Conservation (phyloP, 164 flowering plant genomes). For the Aristolochia contorta region DNA sequence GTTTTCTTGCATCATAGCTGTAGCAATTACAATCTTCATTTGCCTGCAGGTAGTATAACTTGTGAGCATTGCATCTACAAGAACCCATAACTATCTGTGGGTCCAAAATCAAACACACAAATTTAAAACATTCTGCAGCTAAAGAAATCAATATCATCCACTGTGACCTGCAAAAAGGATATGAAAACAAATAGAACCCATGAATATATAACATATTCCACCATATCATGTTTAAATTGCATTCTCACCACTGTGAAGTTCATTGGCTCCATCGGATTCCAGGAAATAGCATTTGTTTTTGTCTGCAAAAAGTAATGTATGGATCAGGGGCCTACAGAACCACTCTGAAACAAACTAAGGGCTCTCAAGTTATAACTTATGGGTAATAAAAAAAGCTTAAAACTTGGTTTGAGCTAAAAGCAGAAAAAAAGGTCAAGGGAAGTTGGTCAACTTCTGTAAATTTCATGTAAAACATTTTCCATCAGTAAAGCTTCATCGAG, state of each 20-base stretch:
- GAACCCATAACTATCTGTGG: neutral
- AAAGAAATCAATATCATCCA: too few species aligned
- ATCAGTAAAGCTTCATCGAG: neutral
- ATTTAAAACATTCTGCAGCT: neutral
- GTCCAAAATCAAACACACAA: neutral
- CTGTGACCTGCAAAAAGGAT: too few species aligned
- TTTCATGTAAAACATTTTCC: neutral
- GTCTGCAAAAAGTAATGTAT: conserved; percentile 43
- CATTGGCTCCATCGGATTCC: conserved; percentile 99
- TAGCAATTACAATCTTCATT: conserved; percentile 95
- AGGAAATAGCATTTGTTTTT: conserved; percentile 75
- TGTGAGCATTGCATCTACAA: neutral
- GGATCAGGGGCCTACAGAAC: neutral
- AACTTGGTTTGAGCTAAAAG: neutral
- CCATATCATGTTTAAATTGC: too few species aligned
- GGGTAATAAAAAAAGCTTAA: neutral
- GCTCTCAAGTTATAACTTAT: neutral
- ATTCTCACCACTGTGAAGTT: conserved; percentile 86
- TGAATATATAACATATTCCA: too few species aligned
- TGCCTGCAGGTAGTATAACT: conserved; percentile 36
- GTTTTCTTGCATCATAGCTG: conserved; percentile 73
- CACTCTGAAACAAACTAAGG: neutral
- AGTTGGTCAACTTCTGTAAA: neutral
- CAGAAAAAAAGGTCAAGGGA: neutral
- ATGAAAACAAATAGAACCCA: too few species aligned